Conservation (phyloP, 2,329 filamentous ascomycete genomes). For the Pseudonectria foliicola region DNA sequence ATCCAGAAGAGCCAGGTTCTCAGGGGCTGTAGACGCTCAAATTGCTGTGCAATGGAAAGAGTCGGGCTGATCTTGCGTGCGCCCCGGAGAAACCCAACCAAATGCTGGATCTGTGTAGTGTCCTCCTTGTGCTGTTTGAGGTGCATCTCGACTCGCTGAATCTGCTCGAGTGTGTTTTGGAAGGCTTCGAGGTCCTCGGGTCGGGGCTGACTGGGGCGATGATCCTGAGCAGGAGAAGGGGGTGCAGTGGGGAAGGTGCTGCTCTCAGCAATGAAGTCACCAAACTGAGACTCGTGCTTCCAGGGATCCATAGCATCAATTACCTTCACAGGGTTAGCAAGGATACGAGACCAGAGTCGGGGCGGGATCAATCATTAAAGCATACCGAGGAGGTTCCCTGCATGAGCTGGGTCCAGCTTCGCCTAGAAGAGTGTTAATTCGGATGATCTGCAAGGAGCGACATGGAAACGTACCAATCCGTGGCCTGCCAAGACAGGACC, state of each 20-base stretch:
- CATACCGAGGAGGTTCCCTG: constrained; percentile 82
- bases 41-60: constrained; percentile 73
- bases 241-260: constrained; percentile 64
- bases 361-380: background rate
- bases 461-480: constrained; percentile 67
- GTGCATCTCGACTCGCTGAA: constrained; percentile 61
- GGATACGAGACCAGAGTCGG: constrained; percentile 1
- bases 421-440: constrained; percentile 49
- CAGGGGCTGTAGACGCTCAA: constrained; percentile 80
- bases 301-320: constrained; percentile 86
- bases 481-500: constrained; percentile 90
- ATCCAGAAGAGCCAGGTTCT: constrained; percentile 95
- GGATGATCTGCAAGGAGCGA: background rate
- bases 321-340: constrained; percentile 45
- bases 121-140: constrained; percentile 65
- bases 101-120: constrained; percentile 58
- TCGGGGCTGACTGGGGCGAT: constrained; percentile 53
- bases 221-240: constrained; percentile 53
- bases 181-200: constrained; percentile 66
- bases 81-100: constrained; percentile 66
- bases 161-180: constrained; percentile 57
- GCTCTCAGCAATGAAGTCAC: constrained; percentile 74
- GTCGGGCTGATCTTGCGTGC: constrained; percentile 63
- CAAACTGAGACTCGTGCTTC: constrained; percentile 84
- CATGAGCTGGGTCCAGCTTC: constrained; percentile 87